These are phyloP conservation scores for Leccinum fibrillosum DNA, from an alignment of 768 basidiomycete species.

Conservation along the genomic window DNA sequence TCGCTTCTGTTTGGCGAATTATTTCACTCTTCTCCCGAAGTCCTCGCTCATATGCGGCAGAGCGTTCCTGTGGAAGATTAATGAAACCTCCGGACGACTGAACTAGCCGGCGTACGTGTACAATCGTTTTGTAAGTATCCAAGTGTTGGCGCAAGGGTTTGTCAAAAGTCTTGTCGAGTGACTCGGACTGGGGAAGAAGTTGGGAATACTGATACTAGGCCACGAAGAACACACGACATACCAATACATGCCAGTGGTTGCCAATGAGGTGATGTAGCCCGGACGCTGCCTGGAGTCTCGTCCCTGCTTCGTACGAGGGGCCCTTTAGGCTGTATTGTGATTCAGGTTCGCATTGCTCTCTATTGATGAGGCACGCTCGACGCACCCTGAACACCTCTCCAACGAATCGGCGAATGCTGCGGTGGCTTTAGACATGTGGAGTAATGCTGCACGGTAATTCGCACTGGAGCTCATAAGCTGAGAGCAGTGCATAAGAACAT, in stretches of 20 bases:
- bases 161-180: constrained; percentile 85
- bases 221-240: constrained; percentile 36
- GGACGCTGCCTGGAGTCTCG: constrained; percentile 78
- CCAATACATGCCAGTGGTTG: constrained; percentile 91
- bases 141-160: constrained; percentile 83
- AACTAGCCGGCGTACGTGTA: constrained; percentile 48
- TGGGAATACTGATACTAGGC: neutral
- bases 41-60: constrained; percentile 76
- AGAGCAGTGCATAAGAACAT: constrained; percentile 19
- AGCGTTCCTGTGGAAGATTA: constrained; percentile 62
- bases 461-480: constrained; percentile 77
- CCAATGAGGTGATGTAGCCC: constrained; percentile 90
- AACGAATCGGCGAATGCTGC: constrained; percentile 85
- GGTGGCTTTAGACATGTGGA: constrained; percentile 79
- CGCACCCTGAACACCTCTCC: constrained; percentile 79
- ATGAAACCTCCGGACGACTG: neutral
- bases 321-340: constrained; percentile 59
- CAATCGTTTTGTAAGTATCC: constrained; percentile 71
- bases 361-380: constrained; percentile 3
- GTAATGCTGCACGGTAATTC: constrained; percentile 75
- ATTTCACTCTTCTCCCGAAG: constrained; percentile 80
- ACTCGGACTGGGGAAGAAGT: constrained; percentile 58
- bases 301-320: constrained; percentile 75
- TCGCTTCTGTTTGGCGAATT: constrained; percentile 82
- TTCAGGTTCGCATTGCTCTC: neutral